Base-by-base conservation (phyloP, 768 basidiomycete genomes). In the Lyophyllum semitale region DNA sequence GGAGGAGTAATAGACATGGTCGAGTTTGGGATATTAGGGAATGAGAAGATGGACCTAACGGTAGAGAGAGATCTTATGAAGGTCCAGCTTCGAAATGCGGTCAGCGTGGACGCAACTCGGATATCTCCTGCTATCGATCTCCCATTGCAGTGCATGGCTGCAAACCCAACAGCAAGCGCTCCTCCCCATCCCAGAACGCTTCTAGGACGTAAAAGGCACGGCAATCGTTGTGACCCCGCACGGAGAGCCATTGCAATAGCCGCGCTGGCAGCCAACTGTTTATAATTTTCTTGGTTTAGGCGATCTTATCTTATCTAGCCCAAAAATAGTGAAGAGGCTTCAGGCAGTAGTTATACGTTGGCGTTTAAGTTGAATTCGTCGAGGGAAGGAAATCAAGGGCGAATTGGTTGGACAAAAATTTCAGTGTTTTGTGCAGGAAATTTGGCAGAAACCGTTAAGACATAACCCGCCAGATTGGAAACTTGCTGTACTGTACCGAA, bases 1-100 rank as follows among this genome's bases (percentile, higher is more conserved):
- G 91, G 88, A 27, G 89, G 83, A 15, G 71, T 78, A 30, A 90
- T 61, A 17, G 77, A 65, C 73, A 81, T 77, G 47, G 67, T 58
- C 13, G 67, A n/a, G 37, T 6, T 61, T 6, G 57, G 66, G 30
- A 60, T 48, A 57, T 63, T 63, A 64, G 65, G 69, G 57, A 68
- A 64, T 63, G 66, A 59, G 57, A 67, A 66, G 56, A 68, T 58
- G 20, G 71, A 69, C 30, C 55, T 59, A 46, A 55, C 32, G 58
- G 73, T 67, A 32, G 66, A 66, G 59, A 70, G 65, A 44, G 69
- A 59, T 60, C 68, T 67, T n/a, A 30, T 48, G 37, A 46, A 59
- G 49, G 37, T 57, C 32, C 58, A 57, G 54, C 54, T 60, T 62
- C 55, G 38, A 50, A 45, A 56, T 62, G 48, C 59, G 59, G 56